phyloP scores from a whole-genome alignment of 202 grass and related monocot genomes.

The Digitaria exilis region DNA sequence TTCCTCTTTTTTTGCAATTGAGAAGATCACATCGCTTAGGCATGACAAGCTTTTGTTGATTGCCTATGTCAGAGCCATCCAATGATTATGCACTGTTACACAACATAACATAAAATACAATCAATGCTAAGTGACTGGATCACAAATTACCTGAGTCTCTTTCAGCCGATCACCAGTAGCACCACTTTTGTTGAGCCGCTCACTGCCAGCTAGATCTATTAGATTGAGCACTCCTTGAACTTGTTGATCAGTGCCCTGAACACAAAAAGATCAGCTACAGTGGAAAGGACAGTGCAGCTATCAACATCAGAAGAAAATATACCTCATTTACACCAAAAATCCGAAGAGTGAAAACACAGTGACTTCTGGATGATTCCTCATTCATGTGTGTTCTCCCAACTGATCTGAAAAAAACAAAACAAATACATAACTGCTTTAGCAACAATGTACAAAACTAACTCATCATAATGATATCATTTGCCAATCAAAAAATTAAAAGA shows the following conservation, averaged over 20 bases:
- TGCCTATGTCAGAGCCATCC: constrained; percentile 40
- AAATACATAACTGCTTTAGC: not conserved
- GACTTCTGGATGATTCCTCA: constrained; percentile 92
- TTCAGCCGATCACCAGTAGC: constrained; percentile 85
- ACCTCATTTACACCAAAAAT: constrained; percentile 93
- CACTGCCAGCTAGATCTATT: constrained; percentile 94
- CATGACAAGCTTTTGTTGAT: constrained; percentile 96
- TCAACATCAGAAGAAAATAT: not conserved
- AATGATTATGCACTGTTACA: not conserved
- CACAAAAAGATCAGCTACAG: not conserved
- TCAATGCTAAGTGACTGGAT: not conserved
- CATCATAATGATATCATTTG: not conserved
- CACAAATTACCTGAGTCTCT: constrained; percentile 72
- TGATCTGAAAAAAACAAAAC: constrained; percentile 52
- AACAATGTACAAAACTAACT: not conserved
- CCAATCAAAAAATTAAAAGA: not conserved
- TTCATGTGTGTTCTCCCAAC: constrained; percentile 92
- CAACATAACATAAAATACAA: not conserved
- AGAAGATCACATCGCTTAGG: constrained; percentile 86
- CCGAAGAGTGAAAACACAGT: constrained; percentile 89
- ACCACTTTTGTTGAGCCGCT: constrained; percentile 88
- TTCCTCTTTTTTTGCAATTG: constrained; percentile 94
- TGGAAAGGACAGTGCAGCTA: not conserved
- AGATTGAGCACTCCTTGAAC: constrained; percentile 91
- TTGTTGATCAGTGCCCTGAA: constrained; percentile 88